Conservation (phyloP, 2,329 filamentous ascomycete species). For the Penicillium sp. region DNA sequence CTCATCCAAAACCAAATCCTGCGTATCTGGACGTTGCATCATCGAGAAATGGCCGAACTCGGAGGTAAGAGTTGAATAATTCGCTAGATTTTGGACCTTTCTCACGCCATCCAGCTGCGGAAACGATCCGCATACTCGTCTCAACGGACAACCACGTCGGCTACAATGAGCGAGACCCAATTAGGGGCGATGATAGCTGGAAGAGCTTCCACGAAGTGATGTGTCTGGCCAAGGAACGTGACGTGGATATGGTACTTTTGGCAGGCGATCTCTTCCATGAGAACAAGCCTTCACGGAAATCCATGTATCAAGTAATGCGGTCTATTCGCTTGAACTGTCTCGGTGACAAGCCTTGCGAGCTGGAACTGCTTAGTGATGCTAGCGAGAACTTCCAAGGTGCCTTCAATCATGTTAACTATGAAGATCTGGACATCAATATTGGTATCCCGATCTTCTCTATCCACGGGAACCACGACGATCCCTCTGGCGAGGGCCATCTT, state of each 20-base stretch:
- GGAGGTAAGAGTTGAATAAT: constrained; percentile 30
- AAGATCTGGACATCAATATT: constrained; percentile 95
- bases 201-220: constrained; percentile 94
- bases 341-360: constrained; percentile 91
- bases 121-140: constrained; percentile 93
- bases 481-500: constrained; percentile 91
- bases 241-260: constrained; percentile 97
- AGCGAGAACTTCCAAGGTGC: constrained; percentile 87
- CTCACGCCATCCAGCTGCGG: constrained; percentile 54
- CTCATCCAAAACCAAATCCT: not conserved
- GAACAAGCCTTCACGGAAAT: constrained; percentile 93
- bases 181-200: constrained; percentile 98
- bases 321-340: constrained; percentile 91
- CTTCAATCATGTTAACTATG: constrained; percentile 95
- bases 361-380: constrained; percentile 93
- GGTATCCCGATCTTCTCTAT: constrained; percentile 98
- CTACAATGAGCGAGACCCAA: constrained; percentile 88
- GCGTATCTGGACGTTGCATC: not conserved
- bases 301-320: constrained; percentile 97
- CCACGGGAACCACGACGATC: constrained; percentile 97
- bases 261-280: constrained; percentile 97
- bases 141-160: constrained; percentile 98
- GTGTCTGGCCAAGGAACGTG: constrained; percentile 80
- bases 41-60: constrained; percentile 30
- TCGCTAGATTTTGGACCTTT: not conserved